Evolutionary conservation across 495 filamentous ascomycete species (phyloP).

Genomic region (Xylaria bambusicola): DNA sequence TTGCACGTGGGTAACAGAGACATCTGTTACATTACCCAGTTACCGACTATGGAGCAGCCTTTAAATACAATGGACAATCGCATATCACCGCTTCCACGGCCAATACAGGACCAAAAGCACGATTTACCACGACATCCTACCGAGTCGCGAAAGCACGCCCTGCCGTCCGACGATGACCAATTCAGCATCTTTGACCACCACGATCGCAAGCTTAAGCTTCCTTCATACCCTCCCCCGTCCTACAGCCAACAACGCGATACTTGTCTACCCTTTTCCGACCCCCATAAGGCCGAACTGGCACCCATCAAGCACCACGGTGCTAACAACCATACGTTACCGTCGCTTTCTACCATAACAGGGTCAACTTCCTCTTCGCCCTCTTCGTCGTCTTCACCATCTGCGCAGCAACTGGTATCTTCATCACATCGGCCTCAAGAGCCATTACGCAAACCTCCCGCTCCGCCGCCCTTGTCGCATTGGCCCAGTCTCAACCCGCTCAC

Average conservation of each 20-base stretch:
- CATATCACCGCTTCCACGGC: constrained; percentile 27
- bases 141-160: constrained; percentile 22
- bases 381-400: constrained; percentile 18
- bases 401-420: constrained; percentile 18
- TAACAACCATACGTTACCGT: constrained; percentile 35
- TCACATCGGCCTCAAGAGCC: constrained; percentile 34
- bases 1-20: constrained; percentile 13
- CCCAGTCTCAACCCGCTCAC: constrained; percentile 57
- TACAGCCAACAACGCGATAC: constrained; percentile 45
- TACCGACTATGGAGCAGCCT: constrained; percentile 27
- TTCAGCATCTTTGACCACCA: constrained; percentile 21
- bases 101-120: constrained; percentile 28
- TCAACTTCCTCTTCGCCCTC: constrained; percentile 11
- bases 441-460: constrained; percentile 31
- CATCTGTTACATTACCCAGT: constrained; percentile 15
- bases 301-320: constrained; percentile 26
- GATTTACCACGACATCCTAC: constrained; percentile 17
- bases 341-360: constrained; percentile 46
- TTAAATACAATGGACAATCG: constrained; percentile 23
- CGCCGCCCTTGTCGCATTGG: constrained; percentile 42
- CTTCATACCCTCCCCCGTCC: constrained; percentile 38
- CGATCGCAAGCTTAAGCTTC: constrained; percentile 31
- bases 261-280: constrained; percentile 36
- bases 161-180: constrained; percentile 23
- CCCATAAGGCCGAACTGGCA: constrained; percentile 42